Percentiles rank a stretch among this genome's conserved stretches.
phyloP scores from a whole-genome alignment of 495 filamentous ascomycete genomes.

The Xylaria longipes region DNA sequence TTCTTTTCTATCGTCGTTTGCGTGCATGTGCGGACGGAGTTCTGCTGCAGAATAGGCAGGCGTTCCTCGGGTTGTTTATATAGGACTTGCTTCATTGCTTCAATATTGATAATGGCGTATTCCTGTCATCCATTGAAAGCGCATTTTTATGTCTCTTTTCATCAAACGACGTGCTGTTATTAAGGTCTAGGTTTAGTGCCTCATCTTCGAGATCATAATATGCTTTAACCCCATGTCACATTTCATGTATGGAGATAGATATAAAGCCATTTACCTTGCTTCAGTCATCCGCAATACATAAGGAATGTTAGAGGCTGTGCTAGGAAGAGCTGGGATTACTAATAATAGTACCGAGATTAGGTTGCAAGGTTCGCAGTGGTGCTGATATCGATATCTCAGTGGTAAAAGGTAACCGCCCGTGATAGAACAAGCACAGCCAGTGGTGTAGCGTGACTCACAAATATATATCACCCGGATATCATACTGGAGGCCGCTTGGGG shows the following conservation, averaged over 20 bases:
- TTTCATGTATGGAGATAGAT: background rate
- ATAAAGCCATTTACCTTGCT: background rate
- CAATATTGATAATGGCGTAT: background rate
- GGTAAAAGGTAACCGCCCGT: background rate
- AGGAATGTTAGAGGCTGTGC: background rate
- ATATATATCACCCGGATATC: background rate
- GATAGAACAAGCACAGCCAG: background rate
- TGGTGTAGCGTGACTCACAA: background rate
- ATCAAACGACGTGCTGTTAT: background rate
- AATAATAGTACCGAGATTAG: too few relatives aligned
- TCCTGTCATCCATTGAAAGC: background rate
- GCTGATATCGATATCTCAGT: background rate
- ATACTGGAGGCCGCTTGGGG: background rate
- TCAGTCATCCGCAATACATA: background rate
- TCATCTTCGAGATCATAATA: background rate
- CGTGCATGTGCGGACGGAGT: conserved; percentile 29
- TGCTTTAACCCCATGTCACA: background rate
- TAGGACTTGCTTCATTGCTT: conserved; percentile 17
- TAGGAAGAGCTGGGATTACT: background rate
- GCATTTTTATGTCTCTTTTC: background rate
- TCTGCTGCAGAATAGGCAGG: conserved; percentile 24
- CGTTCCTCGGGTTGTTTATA: conserved; percentile 20
- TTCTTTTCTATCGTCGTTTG: background rate
- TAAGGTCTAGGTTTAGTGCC: background rate
- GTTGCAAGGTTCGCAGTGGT: background rate